These are phyloP conservation scores for Hemerocallis citrina DNA, from an alignment of 106 monocot species.

Conservation along the genomic window DNA sequence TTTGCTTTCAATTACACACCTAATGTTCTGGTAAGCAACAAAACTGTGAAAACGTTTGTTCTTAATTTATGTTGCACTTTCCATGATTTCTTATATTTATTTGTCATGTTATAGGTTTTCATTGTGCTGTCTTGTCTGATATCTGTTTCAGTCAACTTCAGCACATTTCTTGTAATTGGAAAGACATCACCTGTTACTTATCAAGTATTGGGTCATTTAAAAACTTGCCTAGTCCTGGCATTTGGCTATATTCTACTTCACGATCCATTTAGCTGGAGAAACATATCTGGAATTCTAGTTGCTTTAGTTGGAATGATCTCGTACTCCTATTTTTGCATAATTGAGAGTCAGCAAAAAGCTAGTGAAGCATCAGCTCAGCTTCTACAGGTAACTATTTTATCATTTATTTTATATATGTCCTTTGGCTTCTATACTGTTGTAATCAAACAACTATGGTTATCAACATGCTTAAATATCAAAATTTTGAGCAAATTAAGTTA, in stretches of 20 bases:
- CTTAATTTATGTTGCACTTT: background rate
- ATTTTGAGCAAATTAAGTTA: no score
- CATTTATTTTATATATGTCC: no score
- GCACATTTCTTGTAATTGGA: constrained; percentile 47
- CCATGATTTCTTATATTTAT: background rate
- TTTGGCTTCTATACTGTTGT: no score
- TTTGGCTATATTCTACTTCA: constrained; percentile 65
- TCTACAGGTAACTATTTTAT: constrained; percentile 49
- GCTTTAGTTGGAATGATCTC: constrained; percentile 60
- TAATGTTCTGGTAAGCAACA: constrained; percentile 60
- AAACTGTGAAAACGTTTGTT: background rate
- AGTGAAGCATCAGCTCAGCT: constrained; percentile 30
- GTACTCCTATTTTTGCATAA: constrained; percentile 47
- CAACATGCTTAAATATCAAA: background rate
- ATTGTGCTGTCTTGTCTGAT: constrained; percentile 56
- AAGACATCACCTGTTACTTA: constrained; percentile 69
- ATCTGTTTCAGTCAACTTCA: constrained; percentile 54
- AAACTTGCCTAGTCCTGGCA: constrained; percentile 65
- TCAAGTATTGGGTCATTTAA: constrained; percentile 70
- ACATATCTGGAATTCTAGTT: constrained; percentile 52
- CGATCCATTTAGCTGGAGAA: constrained; percentile 77
- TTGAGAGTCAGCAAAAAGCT: constrained; percentile 49
- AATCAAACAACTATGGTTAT: background rate
- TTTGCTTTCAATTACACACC: constrained; percentile 77
- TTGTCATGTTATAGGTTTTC: constrained; percentile 28